A percentile compares a stretch with the other conserved stretches of the same genome.
phyloP scores from a whole-genome alignment of 2,329 filamentous ascomycete species.

The Lojkania enalia region DNA sequence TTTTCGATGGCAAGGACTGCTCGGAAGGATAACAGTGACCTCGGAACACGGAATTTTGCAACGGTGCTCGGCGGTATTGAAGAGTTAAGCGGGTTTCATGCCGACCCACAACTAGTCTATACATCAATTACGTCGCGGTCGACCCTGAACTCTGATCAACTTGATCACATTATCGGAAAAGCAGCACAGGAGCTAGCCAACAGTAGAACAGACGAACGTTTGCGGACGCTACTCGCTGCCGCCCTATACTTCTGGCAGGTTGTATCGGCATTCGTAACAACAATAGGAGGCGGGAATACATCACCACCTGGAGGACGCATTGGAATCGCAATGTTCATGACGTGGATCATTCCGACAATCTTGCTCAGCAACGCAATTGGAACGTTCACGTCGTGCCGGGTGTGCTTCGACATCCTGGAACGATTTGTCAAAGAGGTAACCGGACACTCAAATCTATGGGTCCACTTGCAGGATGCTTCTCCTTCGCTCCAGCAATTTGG shows the following conservation, averaged over 20 bases:
- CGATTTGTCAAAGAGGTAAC: slow-evolving; percentile 12
- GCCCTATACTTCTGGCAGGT: slow-evolving; percentile 20
- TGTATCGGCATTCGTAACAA: slow-evolving; percentile 14
- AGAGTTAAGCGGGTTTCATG: slow-evolving; percentile 14
- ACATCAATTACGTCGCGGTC: slow-evolving; percentile 1
- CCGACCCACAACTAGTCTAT: slow-evolving; percentile 8
- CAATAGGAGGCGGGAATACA: slow-evolving; percentile 17
- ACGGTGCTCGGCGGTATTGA: slow-evolving; percentile 15
- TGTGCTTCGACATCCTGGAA: slow-evolving; percentile 20
- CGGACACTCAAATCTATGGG: slow-evolving; percentile 5
- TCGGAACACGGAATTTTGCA: slow-evolving; percentile 7
- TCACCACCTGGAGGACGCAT: slow-evolving; percentile 26
- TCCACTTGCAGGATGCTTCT: background rate
- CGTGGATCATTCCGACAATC: slow-evolving; percentile 25
- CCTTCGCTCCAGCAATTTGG: background rate
- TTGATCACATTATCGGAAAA: slow-evolving; percentile 5
- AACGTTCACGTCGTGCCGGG: slow-evolving; percentile 21
- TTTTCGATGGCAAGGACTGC: background rate
- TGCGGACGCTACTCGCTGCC: slow-evolving; percentile 20
- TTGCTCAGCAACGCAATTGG: slow-evolving; percentile 28
- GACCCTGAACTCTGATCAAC: background rate
- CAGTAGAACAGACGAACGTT: slow-evolving; percentile 18
- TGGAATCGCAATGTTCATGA: slow-evolving; percentile 24
- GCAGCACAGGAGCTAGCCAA: slow-evolving; percentile 16
- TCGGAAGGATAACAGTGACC: background rate